These are phyloP conservation scores for Beauveria brongniartii DNA, from an alignment of 2,329 filamentous ascomycete species.

Conservation along the genomic window DNA sequence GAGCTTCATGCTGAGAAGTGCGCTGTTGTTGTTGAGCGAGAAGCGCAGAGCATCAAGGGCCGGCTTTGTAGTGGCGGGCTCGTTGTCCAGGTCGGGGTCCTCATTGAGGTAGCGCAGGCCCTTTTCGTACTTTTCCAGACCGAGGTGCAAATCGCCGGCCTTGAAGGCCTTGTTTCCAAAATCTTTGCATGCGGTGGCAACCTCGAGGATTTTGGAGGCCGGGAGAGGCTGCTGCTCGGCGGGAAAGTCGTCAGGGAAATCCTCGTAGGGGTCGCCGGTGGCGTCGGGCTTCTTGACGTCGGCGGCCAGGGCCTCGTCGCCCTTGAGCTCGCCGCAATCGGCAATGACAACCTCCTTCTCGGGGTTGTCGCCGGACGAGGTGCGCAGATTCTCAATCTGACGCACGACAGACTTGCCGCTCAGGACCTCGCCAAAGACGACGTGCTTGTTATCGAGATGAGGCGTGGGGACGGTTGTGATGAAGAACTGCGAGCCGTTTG, in stretches of 20 bases:
- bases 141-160: constrained; percentile 58
- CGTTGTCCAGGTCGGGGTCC: constrained; percentile 66
- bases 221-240: constrained; percentile 50
- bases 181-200: constrained; percentile 79
- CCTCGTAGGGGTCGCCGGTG: constrained; percentile 87
- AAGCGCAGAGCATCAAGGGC: constrained; percentile 71
- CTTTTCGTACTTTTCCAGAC: constrained; percentile 90
- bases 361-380: constrained; percentile 71
- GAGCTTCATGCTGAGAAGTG: constrained; percentile 78
- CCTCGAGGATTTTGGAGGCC: constrained; percentile 62
- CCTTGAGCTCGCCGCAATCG: constrained; percentile 80
- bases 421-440: constrained; percentile 92
- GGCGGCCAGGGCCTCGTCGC: constrained; percentile 57
- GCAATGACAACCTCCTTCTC: constrained; percentile 61
- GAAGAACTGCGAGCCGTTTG: constrained; percentile 98
- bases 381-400: constrained; percentile 78
- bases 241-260: constrained; percentile 81
- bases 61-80: constrained; percentile 57
- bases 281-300: constrained; percentile 65
- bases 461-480: constrained; percentile 91
- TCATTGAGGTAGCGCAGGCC: constrained; percentile 82
- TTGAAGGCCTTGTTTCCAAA: constrained; percentile 94
- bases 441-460: constrained; percentile 92
- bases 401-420: constrained; percentile 86
- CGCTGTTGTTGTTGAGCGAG: constrained; percentile 79